Conservation (phyloP, 208 protist species). For the Acanthamoeba sp. region DNA sequence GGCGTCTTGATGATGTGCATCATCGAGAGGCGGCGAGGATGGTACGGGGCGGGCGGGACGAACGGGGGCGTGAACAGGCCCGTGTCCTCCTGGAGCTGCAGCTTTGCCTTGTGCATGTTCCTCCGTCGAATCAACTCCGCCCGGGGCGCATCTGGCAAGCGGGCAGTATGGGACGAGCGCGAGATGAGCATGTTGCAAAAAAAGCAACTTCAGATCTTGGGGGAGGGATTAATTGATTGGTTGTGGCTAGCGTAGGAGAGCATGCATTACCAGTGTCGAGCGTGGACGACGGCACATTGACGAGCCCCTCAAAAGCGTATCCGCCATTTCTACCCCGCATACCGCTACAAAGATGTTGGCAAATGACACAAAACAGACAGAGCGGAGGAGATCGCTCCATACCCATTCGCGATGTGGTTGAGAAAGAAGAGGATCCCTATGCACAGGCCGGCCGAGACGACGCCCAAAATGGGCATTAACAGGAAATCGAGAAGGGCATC, state of each 20-base stretch:
- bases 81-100: constrained; percentile 16
- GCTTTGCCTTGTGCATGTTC: constrained; percentile 39
- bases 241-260: no score
- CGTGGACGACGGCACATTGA: constrained; percentile 52
- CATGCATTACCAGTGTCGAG: constrained; percentile 1
- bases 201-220: neutral
- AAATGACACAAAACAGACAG: neutral
- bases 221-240: no score
- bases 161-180: neutral
- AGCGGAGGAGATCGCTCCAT: neutral
- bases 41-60: constrained; percentile 51
- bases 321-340: neutral
- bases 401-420: constrained; percentile 31
- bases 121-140: constrained; percentile 56
- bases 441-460: neutral
- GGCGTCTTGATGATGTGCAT: constrained; percentile 56
- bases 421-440: neutral
- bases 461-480: neutral
- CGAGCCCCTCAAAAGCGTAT: neutral
- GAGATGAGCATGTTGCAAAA: neutral
- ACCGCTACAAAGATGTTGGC: neutral
- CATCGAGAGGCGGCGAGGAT: constrained; percentile 36
- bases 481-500: constrained; percentile 6
- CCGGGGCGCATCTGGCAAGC: neutral
- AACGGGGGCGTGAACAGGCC: constrained; percentile 54